Percentiles rank a stretch among this genome's conserved stretches.
These are phyloP conservation scores for Linnemannia schmuckeri DNA, from an alignment of 192 early-diverging fungal species.

Conservation along the genomic window DNA sequence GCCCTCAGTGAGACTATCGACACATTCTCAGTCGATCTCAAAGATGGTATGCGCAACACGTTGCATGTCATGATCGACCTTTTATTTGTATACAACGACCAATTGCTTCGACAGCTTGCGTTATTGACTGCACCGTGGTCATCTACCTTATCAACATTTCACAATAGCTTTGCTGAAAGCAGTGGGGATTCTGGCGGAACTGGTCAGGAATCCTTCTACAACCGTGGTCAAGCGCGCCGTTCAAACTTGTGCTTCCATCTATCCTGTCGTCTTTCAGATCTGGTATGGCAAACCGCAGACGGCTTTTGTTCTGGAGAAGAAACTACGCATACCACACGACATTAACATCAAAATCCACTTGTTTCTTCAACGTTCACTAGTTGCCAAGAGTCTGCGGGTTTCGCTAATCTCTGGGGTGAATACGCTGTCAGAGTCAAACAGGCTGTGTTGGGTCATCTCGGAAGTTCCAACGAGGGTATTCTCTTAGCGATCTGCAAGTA, in stretches of 20 bases:
- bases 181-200: slow-evolving; percentile 20
- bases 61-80: not conserved
- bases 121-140: not conserved
- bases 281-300: slow-evolving; percentile 10
- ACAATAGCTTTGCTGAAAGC: slow-evolving; percentile 26
- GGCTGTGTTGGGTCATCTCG: slow-evolving; percentile 22
- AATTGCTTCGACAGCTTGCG: not conserved
- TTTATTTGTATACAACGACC: not conserved
- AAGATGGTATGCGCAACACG: slow-evolving; percentile 20
- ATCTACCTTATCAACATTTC: too few relatives aligned
- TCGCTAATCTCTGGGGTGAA: slow-evolving; percentile 38
- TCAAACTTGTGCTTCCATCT: slow-evolving; percentile 44
- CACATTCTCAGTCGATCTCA: slow-evolving; percentile 21
- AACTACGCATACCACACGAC: too few relatives aligned
- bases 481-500: slow-evolving; percentile 37
- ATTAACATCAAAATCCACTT: not conserved
- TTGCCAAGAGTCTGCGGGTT: slow-evolving; percentile 24
- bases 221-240: slow-evolving; percentile 26
- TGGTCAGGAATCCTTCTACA: slow-evolving; percentile 15
- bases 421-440: slow-evolving; percentile 47
- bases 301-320: not conserved
- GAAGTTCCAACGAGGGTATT: slow-evolving; percentile 23
- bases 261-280: slow-evolving; percentile 36
- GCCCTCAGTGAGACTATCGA: slow-evolving; percentile 15
- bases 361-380: not conserved